A percentile compares a stretch with the other conserved stretches of the same genome.
These are phyloP conservation scores for Rhodosporidiobolus sp. DNA, from an alignment of 768 basidiomycete species.

Conservation along the genomic window DNA sequence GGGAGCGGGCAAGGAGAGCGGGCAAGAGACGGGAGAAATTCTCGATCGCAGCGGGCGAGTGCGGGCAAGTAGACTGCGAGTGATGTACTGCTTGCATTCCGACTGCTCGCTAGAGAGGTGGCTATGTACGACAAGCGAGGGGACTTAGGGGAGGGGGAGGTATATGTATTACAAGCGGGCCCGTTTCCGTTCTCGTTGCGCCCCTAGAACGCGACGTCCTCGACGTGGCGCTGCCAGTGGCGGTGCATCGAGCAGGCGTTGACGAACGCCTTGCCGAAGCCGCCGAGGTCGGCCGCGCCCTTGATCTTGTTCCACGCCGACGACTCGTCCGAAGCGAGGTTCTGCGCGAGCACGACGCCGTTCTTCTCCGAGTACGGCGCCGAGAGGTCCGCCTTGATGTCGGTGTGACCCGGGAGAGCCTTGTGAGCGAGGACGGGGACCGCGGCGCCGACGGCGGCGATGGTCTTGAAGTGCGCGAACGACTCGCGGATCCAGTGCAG, in stretches of 20 bases:
- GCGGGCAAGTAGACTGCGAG: too few relatives aligned
- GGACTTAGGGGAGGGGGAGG: too few relatives aligned
- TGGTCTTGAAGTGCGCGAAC: conserved; percentile 79
- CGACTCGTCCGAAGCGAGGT: conserved; percentile 30
- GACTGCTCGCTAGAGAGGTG: too few relatives aligned
- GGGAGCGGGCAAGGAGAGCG: too few relatives aligned
- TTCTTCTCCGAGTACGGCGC: conserved; percentile 41
- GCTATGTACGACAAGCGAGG: too few relatives aligned
- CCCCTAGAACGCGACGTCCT: conserved; percentile 5
- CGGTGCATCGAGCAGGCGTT: conserved; percentile 50
- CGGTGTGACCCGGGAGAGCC: conserved; percentile 48
- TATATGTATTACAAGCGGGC: too few relatives aligned
- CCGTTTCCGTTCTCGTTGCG: too few relatives aligned
- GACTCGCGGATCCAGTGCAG: conserved; percentile 71
- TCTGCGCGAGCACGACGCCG: conserved; percentile 50
- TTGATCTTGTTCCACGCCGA: conserved; percentile 38
- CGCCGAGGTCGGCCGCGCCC: conserved; percentile 44
- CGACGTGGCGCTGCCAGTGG: conserved; percentile 45
- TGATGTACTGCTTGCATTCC: too few relatives aligned
- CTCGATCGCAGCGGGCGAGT: too few relatives aligned
- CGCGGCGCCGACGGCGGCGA: conserved; percentile 64
- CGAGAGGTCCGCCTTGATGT: conserved; percentile 44
- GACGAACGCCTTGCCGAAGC: conserved; percentile 48
- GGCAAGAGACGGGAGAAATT: too few relatives aligned
- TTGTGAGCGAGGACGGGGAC: conserved; percentile 49